These are phyloP conservation scores for Sporobolomyces pararoseus DNA, from an alignment of 768 basidiomycete genomes.

Conservation along the genomic window DNA sequence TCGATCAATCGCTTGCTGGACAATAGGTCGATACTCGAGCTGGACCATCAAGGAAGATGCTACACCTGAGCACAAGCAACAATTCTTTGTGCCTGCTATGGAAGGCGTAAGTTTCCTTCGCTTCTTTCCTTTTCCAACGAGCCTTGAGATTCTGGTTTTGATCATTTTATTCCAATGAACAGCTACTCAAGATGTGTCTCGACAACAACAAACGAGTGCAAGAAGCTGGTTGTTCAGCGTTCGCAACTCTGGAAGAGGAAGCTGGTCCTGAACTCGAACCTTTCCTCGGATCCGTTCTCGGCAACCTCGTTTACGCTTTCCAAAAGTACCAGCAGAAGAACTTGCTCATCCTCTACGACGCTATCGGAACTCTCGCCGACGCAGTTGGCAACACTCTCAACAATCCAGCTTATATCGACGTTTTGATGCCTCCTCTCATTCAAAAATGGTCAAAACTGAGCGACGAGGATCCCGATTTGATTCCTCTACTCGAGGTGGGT, in stretches of 20 bases:
- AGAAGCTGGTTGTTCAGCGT: conserved; percentile 97
- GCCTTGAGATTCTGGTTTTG: no score
- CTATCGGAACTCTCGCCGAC: conserved; percentile 96
- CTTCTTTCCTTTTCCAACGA: no score
- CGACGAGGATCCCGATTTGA: conserved; percentile 86
- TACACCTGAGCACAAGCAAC: conserved; percentile 78
- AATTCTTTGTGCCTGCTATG: conserved; percentile 94
- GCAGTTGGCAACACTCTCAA: conserved; percentile 85
- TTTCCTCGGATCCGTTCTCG: conserved; percentile 88
- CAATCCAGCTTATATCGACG: conserved; percentile 81
- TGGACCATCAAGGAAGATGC: conserved; percentile 69
- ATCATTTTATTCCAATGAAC: no score
- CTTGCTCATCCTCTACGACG: conserved; percentile 95
- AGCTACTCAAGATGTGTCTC: conserved; percentile 95
- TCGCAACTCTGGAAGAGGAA: conserved; percentile 97
- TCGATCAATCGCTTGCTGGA: conserved; percentile 98
- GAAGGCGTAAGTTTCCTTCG: conserved; percentile 71
- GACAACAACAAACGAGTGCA: conserved; percentile 99
- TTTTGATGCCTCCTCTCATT: conserved; percentile 91
- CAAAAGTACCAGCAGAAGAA: conserved; percentile 99
- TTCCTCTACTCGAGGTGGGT: conserved; percentile 85
- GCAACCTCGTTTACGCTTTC: conserved; percentile 92
- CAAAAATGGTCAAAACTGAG: conserved; percentile 82
- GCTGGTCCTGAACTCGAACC: conserved; percentile 84
- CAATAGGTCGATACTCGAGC: conserved; percentile 93